These are phyloP conservation scores for baker's yeast (Saccharomyces cerevisiae) DNA, from an alignment of 805 yeast genomes.

Conservation along the genomic window DNA sequence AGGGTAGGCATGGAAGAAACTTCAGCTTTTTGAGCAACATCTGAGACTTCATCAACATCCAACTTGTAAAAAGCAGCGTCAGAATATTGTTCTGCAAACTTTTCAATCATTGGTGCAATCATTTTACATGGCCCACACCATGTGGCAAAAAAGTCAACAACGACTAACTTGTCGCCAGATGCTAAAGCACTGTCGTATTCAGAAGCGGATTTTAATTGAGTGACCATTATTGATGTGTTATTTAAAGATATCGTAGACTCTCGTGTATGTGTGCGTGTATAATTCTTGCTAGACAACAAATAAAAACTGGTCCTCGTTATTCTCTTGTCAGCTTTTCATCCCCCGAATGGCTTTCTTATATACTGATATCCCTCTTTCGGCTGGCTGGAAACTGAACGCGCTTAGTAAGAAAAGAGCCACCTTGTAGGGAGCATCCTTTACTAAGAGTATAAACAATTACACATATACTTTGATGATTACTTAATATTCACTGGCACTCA, in stretches of 20 bases:
- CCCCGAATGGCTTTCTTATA: neutral
- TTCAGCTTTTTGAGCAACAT: conserved; percentile 59
- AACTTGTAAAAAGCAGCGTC: conserved; percentile 73
- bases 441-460: neutral
- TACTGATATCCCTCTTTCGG: neutral
- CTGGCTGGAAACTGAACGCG: neutral
- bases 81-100: conserved; percentile 56
- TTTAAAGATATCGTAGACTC: neutral
- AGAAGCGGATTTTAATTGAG: conserved; percentile 38
- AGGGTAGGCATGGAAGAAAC: conserved; percentile 60
- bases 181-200: conserved; percentile 64
- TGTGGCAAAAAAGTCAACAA: conserved; percentile 91
- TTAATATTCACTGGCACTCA: neutral
- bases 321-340: neutral
- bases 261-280: neutral
- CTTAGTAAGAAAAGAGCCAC: neutral
- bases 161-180: conserved; percentile 60
- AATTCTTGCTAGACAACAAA: neutral
- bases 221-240: conserved; percentile 39
- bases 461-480: neutral
- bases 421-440: neutral
- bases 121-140: conserved; percentile 99
- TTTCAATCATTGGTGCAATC: conserved; percentile 89
- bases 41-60: conserved; percentile 79
- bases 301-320: neutral